phyloP scores from a whole-genome alignment of 208 protist genomes.

The Leptomonas pyrrhocoris region DNA sequence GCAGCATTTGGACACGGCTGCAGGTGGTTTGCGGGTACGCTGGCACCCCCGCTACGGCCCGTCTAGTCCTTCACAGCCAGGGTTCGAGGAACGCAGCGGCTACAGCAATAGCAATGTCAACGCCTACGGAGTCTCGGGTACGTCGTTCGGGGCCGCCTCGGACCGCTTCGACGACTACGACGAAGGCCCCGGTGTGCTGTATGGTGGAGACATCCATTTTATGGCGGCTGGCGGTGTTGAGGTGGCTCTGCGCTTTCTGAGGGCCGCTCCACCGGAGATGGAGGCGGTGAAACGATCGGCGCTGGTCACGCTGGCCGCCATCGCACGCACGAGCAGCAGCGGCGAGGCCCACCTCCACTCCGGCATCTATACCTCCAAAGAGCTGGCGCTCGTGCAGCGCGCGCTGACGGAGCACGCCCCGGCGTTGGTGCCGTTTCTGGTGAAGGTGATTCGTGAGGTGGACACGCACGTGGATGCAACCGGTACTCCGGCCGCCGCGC shows the following conservation, averaged over 20 bases:
- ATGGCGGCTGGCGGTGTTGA: slow-evolving; percentile 54
- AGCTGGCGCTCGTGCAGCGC: slow-evolving; percentile 10
- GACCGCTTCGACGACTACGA: slow-evolving; percentile 15
- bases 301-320: slow-evolving; percentile 44
- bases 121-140: neutral
- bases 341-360: slow-evolving; percentile 13
- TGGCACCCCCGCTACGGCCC: slow-evolving; percentile 5
- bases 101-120: neutral
- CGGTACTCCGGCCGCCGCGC: slow-evolving; percentile 34
- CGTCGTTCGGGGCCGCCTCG: neutral
- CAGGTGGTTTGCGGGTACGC: slow-evolving; percentile 14
- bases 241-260: slow-evolving; percentile 57
- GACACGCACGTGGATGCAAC: slow-evolving; percentile 47
- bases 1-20: slow-evolving; percentile 25
- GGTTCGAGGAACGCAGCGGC: neutral
- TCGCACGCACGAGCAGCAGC: slow-evolving; percentile 28
- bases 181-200: slow-evolving; percentile 17
- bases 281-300: slow-evolving; percentile 52
- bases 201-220: slow-evolving; percentile 59
- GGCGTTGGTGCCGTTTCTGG: slow-evolving; percentile 33
- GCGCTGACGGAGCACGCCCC: slow-evolving; percentile 22
- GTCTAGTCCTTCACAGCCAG: neutral
- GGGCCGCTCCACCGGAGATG: slow-evolving; percentile 34
- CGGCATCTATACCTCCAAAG: slow-evolving; percentile 13
- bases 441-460: slow-evolving; percentile 34